Evolutionary conservation across 306 rosid genomes (phyloP).

Genomic region (Argentina anserina): DNA sequence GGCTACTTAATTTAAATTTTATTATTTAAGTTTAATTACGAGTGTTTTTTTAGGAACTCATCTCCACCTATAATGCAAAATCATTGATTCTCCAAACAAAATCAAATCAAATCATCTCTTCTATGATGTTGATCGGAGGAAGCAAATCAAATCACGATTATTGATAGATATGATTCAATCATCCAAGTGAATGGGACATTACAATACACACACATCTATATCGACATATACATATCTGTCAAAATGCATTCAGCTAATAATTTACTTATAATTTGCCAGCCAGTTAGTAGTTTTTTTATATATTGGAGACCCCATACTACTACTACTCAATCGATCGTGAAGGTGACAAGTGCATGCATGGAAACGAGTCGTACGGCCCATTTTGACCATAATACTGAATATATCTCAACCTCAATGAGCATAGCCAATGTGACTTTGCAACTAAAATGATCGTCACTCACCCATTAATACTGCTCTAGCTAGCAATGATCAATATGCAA

Average conservation of each 20-base stretch:
- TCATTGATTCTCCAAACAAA: neutral
- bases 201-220: neutral
- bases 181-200: neutral
- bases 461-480: neutral
- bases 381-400: neutral
- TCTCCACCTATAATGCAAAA: neutral
- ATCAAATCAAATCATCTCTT: neutral
- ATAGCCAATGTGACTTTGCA: neutral
- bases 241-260: neutral
- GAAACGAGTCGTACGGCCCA: neutral
- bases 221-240: neutral
- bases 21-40: too few relatives aligned
- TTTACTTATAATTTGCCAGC: neutral
- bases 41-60: neutral
- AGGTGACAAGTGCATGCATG: conserved; percentile 9
- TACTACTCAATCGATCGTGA: neutral
- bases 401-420: neutral
- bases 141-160: conserved; percentile 1
- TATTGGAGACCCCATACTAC: neutral
- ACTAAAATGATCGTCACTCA: conserved; percentile 13
- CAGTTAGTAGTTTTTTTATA: neutral
- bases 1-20: too few relatives aligned
- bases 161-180: neutral
- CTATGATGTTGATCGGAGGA: neutral
- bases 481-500: neutral